These are phyloP conservation scores for Exophiala xenobiotica DNA, from an alignment of 2,329 filamentous ascomycete species.

Conservation along the genomic window DNA sequence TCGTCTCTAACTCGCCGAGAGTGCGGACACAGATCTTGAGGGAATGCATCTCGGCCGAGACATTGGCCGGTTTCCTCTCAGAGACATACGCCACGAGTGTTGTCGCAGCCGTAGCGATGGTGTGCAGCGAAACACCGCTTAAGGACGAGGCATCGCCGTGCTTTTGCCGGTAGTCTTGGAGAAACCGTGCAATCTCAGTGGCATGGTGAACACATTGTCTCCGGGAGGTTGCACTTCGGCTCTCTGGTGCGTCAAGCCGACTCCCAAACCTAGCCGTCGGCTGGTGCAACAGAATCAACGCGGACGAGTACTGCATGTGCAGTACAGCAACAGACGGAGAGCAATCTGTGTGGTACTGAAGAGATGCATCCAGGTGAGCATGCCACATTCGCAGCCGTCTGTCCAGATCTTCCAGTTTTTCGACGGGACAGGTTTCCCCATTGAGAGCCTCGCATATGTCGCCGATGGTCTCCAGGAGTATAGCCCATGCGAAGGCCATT, in stretches of 20 bases:
- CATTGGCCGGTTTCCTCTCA: constrained; percentile 13
- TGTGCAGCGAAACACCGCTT: constrained; percentile 20
- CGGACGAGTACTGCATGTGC: constrained; percentile 7
- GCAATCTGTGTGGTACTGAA: constrained; percentile 4
- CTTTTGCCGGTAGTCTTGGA: constrained; percentile 16
- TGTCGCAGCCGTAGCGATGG: constrained; percentile 21
- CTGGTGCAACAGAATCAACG: constrained; percentile 8
- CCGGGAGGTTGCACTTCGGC: constrained; percentile 9
- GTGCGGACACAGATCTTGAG: constrained; percentile 24
- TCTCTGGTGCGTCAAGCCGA: not conserved
- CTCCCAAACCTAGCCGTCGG: constrained; percentile 8
- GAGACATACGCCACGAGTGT: constrained; percentile 22
- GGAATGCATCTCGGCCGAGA: constrained; percentile 14
- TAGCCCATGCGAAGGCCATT: constrained; percentile 22
- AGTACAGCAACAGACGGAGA: constrained; percentile 1
- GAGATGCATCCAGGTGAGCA: constrained; percentile 11
- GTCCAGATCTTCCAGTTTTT: constrained; percentile 14
- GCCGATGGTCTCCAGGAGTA: constrained; percentile 16
- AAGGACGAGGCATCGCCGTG: constrained; percentile 19
- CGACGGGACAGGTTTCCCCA: constrained; percentile 6
- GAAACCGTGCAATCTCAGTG: constrained; percentile 11
- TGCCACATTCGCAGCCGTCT: constrained; percentile 19
- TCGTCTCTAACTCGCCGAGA: constrained; percentile 23
- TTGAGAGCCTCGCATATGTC: constrained; percentile 24
- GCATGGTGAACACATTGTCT: constrained; percentile 19